phyloP scores from a whole-genome alignment of 768 basidiomycete genomes.

The Kwoniella europaea region DNA sequence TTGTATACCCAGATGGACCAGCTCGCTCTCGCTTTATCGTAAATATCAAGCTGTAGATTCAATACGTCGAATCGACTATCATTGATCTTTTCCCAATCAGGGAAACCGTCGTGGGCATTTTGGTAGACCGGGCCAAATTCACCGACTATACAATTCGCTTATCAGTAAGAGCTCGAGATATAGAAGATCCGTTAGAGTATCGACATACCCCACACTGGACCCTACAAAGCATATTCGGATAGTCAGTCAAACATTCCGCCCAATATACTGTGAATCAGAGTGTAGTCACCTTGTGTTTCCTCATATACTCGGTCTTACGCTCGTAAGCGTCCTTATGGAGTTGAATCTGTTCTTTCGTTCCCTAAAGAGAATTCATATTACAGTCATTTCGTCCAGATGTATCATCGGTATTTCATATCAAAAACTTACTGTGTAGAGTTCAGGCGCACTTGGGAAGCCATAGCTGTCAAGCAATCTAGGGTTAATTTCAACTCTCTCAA shows the following conservation, averaged over 20 bases:
- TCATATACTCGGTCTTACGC: slow-evolving; percentile 79
- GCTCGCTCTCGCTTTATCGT: slow-evolving; percentile 63
- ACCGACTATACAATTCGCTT: slow-evolving; percentile 66
- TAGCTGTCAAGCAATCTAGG: slow-evolving; percentile 56
- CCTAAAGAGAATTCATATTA: slow-evolving; percentile 14
- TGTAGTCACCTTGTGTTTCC: slow-evolving; percentile 57
- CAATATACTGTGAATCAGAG: no score
- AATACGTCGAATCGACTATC: slow-evolving; percentile 69
- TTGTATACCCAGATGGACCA: slow-evolving; percentile 90
- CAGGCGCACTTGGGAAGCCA: slow-evolving; percentile 70
- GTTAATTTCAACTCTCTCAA: neutral
- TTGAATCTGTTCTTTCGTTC: slow-evolving; percentile 35
- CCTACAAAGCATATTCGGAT: slow-evolving; percentile 8
- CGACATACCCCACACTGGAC: slow-evolving; percentile 46
- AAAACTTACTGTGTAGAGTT: slow-evolving; percentile 62
- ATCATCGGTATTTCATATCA: neutral
- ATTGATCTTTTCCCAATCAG: slow-evolving; percentile 70
- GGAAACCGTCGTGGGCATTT: slow-evolving; percentile 62
- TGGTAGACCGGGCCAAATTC: slow-evolving; percentile 82
- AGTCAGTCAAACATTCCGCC: slow-evolving; percentile 51
- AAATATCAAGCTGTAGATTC: slow-evolving; percentile 74
- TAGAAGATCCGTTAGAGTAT: no score
- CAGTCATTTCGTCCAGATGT: neutral
- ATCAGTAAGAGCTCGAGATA: no score
- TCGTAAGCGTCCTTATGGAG: slow-evolving; percentile 61